Base-by-base conservation (phyloP, 768 basidiomycete genomes). In the Tulasnella calospora region DNA sequence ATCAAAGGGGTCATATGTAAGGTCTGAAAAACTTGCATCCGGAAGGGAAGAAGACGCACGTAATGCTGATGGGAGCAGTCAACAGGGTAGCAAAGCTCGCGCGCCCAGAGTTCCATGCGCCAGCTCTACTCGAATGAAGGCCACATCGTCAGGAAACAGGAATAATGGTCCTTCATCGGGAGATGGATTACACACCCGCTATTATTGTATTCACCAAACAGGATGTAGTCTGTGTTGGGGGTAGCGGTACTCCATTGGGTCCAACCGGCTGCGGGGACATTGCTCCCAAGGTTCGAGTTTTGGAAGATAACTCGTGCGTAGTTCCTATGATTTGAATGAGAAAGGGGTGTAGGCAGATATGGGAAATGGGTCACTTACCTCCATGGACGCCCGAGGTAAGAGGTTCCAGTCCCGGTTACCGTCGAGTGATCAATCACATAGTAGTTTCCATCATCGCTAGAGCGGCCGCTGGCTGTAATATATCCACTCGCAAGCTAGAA, bases 141-240 rank as follows among this genome's bases (percentile, higher is more conserved):
- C 79, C 40, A 71, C 40, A 46, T 19, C 47, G 21, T 67, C 30
- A 67, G 21, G 27, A 35, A 30, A 55, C 38, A n/a, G 19, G 38
- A 2, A 21, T 1, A 70, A 19, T 33, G 72, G 21, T 27, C 77
- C 30, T 6, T 61, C 23, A 27, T 67, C 1, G 2, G 3, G 30
- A 5, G 41, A 23, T 5, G 41, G 2, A 17, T 75, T 30, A 81
- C 82, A 0, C 78, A 78, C 40, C 83, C 83, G 17, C 83, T 81
- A 78, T 83, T 83, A 47, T 78, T 81, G 80, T 81, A 88, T 80
- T 84, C 83, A 36, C 82, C 83, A 79, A 83, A 83, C 7, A 81
- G 81, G 51, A 83, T 82, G 72, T 83, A 79, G 77, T 83, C 83
- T 8, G 83, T 84, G 67, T 82, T 81, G 27, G 83, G 83, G n/a